Base-by-base conservation (phyloP, 163 green algal species). In the Scenedesmus sp. region DNA sequence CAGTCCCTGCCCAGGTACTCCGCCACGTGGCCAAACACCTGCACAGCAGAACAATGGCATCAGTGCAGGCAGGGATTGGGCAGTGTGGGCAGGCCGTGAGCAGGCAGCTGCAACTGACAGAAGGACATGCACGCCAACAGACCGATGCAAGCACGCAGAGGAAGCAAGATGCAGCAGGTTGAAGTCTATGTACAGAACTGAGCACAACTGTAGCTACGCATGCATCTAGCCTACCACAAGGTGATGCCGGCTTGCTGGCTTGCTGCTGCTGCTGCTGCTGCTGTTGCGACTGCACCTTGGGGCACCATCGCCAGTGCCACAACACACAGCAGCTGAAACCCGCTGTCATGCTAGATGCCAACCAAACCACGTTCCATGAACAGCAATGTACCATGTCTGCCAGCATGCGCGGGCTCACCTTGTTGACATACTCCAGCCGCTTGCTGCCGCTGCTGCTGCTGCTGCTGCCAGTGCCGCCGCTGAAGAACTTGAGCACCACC, bases 1-100 rank as follows among this genome's bases (percentile, higher is more conserved):
- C 82, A 87, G 82, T 87, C 82, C 5, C 40, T 76, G 51, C 82
- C 53, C 1, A 87, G 35, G 53, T 87, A 87, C 53, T 87, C 82
- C 18, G 53, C 40, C 26, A 79, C 24, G 20, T 87, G 82, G 26
- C 33, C 35, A 35, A 87, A 78, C 3, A 87, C 82, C 82, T 87
- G 81, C 73, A 35, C 18, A 35, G 46, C 46, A 56, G 46, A 56
- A 56, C 46, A 56, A 56, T 10, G 10, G 7, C 7, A 56, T 10
- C 7, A 56, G 46, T 56, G 46, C 10, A 10, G 46, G 46, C 46
- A 56, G 46, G 10, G 7, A 10, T 56, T 7, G 10, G 10, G 46
- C 46, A 56, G 46, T 56, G 46, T 10, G 7, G 10, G 46, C 46
- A 56, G 46, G 46, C 46, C 46, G 46, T n/a, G n/a, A n/a, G n/a